These are phyloP conservation scores for Xanthoparmelia taractica DNA, from an alignment of 495 filamentous ascomycete genomes.

Conservation along the genomic window DNA sequence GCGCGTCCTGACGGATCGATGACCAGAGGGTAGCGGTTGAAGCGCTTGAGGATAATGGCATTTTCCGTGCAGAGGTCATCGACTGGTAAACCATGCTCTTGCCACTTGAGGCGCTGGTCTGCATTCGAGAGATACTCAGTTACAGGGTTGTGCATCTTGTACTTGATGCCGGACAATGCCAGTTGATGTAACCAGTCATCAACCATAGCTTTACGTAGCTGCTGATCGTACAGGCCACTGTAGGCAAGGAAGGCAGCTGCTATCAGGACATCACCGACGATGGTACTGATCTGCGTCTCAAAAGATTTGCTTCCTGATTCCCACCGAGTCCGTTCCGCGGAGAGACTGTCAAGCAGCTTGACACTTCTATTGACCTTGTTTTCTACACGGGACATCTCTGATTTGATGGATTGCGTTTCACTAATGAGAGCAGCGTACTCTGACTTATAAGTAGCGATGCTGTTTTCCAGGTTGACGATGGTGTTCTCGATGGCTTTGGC, in stretches of 20 bases:
- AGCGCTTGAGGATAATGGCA: slow-evolving; percentile 91
- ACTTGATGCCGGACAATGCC: slow-evolving; percentile 77
- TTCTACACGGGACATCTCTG: slow-evolving; percentile 90
- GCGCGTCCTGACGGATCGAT: slow-evolving; percentile 94
- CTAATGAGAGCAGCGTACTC: slow-evolving; percentile 96
- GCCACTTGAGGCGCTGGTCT: slow-evolving; percentile 90
- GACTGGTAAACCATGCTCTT: slow-evolving; percentile 90
- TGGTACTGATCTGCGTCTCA: slow-evolving; percentile 91
- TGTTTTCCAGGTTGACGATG: slow-evolving; percentile 73
- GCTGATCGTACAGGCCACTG: slow-evolving; percentile 93
- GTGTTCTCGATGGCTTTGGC: slow-evolving; percentile 86
- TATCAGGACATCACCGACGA: slow-evolving; percentile 90
- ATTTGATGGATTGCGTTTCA: slow-evolving; percentile 94
- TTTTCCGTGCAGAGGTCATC: slow-evolving; percentile 99
- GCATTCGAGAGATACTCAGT: slow-evolving; percentile 96
- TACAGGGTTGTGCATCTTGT: slow-evolving; percentile 87
- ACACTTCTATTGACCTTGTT: slow-evolving; percentile 97
- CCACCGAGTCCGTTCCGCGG: slow-evolving; percentile 87
- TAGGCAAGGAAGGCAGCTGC: slow-evolving; percentile 98
- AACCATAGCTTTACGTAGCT: slow-evolving; percentile 93
- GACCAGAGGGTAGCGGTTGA: slow-evolving; percentile 96
- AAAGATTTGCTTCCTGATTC: slow-evolving; percentile 96
- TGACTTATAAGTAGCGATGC: slow-evolving; percentile 91
- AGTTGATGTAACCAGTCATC: slow-evolving; percentile 96
- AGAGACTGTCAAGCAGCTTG: slow-evolving; percentile 84